Evolutionary conservation across 805 yeast genomes (phyloP), one percentile per base, ranked within the genome.

Genomic region (Brettanomyces custersianus): DNA sequence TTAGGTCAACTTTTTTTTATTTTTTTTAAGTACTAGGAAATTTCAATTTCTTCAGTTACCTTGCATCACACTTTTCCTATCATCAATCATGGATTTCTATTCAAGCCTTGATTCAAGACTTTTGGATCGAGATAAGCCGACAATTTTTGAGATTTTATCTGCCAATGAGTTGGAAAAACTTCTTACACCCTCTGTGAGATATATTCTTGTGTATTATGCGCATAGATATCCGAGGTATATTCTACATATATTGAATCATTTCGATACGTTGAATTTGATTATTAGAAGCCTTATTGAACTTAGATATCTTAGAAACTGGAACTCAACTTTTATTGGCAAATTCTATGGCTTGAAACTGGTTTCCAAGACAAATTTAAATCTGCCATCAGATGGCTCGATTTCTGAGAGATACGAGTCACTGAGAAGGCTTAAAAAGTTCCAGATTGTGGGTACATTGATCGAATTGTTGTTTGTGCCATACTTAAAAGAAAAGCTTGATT

Each of bases 11-110:
- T n/a, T n/a, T n/a, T n/a, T n/a, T n/a, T n/a, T n/a, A n/a, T n/a
- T n/a, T n/a, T n/a, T n/a, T n/a, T n/a, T n/a, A n/a, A n/a, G n/a
- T n/a, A n/a, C n/a, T n/a, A n/a, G n/a, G n/a, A n/a, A n/a, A n/a
- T n/a, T n/a, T n/a, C n/a, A n/a, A n/a, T n/a, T n/a, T n/a, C n/a
- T n/a, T n/a, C n/a, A n/a, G n/a, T n/a, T n/a, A n/a, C n/a, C n/a
- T n/a, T n/a, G n/a, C n/a, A n/a, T n/a, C n/a, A n/a, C n/a, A n/a
- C n/a, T n/a, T n/a, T n/a, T n/a, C n/a, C n/a, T n/a, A n/a, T n/a
- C n/a, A n/a, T n/a, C n/a, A n/a, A n/a, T n/a, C n/a, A 82, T 83
- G 94, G 90, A 82, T 55, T 83, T 79, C 61, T 83, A 80, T 54
- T 76, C 88, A 2, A 74, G 87, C 2, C 63, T 85, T 32, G 86